Evolutionary conservation across 257 asterid genomes (phyloP), one percentile per base, ranked within the genome.

Genomic region (Avicennia marina): DNA sequence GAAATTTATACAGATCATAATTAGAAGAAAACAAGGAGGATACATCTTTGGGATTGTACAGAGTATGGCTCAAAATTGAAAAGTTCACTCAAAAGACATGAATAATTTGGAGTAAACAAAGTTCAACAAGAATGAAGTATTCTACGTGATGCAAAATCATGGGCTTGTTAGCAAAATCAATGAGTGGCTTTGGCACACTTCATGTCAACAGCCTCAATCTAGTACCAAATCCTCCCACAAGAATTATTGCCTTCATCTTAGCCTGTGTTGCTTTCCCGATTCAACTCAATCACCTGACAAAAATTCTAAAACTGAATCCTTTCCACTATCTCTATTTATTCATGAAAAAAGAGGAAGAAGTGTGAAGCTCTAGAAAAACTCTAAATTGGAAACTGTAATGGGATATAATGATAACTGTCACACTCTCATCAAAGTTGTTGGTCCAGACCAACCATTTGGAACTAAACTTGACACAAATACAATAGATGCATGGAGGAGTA

Each of bases 101-200:
- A 16, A 55, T 12, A 48, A 27, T 40, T 33, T 9, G n/a, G 40
- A 16, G 27, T 32, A 64, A n/a, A 26, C 9, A 15, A 60, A 53
- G 38, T 20, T 41, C 15, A 53, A 15, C 29, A 1, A 18, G n/a
- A 32, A 34, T 29, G 15, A 53, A 40, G 58, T 21, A 41, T 44
- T 33, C 7, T 75, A 89, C 97, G 95, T 89, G 97, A 80, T 90
- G 97, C 93, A 90, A 73, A 66, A 90, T 90, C 97, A 90, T 90
- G 67, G 97, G 97, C 76, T 90, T 90, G 83, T 89, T 89, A 44
- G 88, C 95, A 74, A 89, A 89, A 38, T 89, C 97, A 68, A 89
- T 95, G 9, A 89, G 90, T 6, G 97, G 97, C 80, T 90, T 90
- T 11, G 95, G 97, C 63, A 86, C 75, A 62, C 95, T 90, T 44